Base-by-base conservation (phyloP, 176 grass and related monocot species). In the Calamus simplicifolius region DNA sequence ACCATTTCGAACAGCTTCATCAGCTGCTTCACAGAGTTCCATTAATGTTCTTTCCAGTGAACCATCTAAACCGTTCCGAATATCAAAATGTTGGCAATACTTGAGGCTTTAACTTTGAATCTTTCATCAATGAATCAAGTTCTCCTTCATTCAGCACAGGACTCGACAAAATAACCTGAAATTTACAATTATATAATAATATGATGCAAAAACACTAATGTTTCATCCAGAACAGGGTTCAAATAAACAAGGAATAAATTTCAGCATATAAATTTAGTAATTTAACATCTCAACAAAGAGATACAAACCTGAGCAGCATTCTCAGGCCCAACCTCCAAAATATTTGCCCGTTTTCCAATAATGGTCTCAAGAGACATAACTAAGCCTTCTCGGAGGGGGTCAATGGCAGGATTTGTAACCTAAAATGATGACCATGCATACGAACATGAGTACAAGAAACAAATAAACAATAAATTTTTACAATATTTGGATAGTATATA, bases 361-460 rank as follows among this genome's bases (percentile, higher is more conserved):
- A 89, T 98, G 57, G 92, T 85, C 69, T 98, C 93, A 76, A 98
- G 88, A 73, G 93, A 98, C 93, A 98, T 98, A 73, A 98, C 93
- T 78, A 98, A 85, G 70, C 94, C 94, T 89, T 98, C 94, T 79
- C 94, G 85, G 25, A 98, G 84, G 25, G 94, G 94, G 67, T 98
- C 94, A 52, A 98, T 98, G 27, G 94, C 87, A 86, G 94, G 94
- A 75, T 98, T 98, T 49, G 94, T 98, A 58, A 98, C 94, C 94
- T 98, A 60, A 25, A 81, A 61, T 27, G 27, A 67, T 38, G 6
- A 53, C 51, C 49, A 76, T 18, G 59, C 19, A 23, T 30, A 63
- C 14, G 15, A 25, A 15, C 43, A 49, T 64, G n/a, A 50, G 35
- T 5, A 64, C 26, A 59, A 60, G 16, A 15, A 26, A 59, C 5